A percentile compares a stretch with the other conserved stretches of the same genome.
Conservation (phyloP, 768 basidiomycete genomes). For the Boletellus sp. region DNA sequence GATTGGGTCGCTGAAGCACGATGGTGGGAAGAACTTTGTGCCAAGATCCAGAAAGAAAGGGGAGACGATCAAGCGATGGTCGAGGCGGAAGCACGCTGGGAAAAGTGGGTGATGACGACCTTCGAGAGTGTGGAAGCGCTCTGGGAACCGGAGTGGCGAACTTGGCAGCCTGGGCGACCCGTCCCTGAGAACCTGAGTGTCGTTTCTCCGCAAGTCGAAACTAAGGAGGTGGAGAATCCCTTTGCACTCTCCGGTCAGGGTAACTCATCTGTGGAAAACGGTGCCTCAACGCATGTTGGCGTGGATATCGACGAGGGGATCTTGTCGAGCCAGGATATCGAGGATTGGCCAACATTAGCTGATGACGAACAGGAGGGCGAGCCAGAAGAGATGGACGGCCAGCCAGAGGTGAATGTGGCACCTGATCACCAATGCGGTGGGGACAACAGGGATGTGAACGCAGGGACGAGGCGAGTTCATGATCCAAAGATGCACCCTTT, state of each 20-base stretch:
- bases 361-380: constrained; percentile 13
- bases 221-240: constrained; percentile 16
- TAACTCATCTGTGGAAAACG: no score
- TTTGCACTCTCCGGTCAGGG: constrained; percentile 17
- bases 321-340: constrained; percentile 34
- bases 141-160: constrained; percentile 64
- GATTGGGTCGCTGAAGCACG: constrained; percentile 71
- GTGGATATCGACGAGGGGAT: constrained; percentile 31
- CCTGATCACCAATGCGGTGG: not conserved
- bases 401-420: not conserved
- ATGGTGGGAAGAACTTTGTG: no score
- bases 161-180: constrained; percentile 47
- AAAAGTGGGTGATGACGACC: constrained; percentile 77
- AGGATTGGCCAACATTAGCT: constrained; percentile 16
- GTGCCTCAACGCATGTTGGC: constrained; percentile 10
- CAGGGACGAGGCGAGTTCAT: not conserved
- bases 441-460: not conserved
- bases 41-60: constrained; percentile 53
- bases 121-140: constrained; percentile 89
- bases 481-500: not conserved
- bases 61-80: constrained; percentile 22
- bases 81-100: constrained; percentile 46
- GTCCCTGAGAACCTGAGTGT: constrained; percentile 11
- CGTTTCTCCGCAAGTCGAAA: constrained; percentile 16
- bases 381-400: constrained; percentile 10